These are phyloP conservation scores for Ceratocystis smalleyi DNA, from an alignment of 2,329 filamentous ascomycete genomes.

Conservation along the genomic window DNA sequence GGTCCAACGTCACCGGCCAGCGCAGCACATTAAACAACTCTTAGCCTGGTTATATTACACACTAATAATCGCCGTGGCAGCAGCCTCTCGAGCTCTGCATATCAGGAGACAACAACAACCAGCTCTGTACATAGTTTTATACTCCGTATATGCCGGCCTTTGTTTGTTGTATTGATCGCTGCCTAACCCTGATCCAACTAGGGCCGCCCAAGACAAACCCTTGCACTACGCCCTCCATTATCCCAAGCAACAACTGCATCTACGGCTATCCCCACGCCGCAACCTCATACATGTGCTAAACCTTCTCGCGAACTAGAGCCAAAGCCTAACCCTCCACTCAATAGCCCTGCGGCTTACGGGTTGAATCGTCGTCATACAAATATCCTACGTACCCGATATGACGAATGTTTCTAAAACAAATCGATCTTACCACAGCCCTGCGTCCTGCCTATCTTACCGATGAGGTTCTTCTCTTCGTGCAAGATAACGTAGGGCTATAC, in stretches of 20 bases:
- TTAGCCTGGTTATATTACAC: not conserved
- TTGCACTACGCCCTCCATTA: not conserved
- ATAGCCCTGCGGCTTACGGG: not conserved
- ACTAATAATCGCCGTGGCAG: not conserved
- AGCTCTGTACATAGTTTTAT: not conserved
- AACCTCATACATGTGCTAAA: not conserved
- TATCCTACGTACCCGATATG: slow-evolving; percentile 24
- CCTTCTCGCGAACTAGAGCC: not conserved
- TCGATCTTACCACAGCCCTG: slow-evolving; percentile 91
- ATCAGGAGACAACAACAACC: not conserved
- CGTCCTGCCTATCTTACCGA: slow-evolving; percentile 84
- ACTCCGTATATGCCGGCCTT: too few relatives aligned
- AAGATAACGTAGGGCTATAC: slow-evolving; percentile 93
- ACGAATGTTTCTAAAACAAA: slow-evolving; percentile 94
- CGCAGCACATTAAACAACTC: not conserved
- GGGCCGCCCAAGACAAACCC: not conserved
- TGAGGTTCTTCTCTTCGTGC: slow-evolving; percentile 88
- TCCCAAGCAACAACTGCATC: too few relatives aligned
- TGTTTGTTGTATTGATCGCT: not conserved
- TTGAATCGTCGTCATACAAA: not conserved
- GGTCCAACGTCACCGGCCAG: not conserved
- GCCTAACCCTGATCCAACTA: not conserved
- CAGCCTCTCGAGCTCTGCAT: not conserved
- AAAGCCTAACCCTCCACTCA: not conserved
- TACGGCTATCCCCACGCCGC: too few relatives aligned